These are phyloP conservation scores for Penicillium mononematosum DNA, from an alignment of 495 filamentous ascomycete genomes.

Conservation along the genomic window DNA sequence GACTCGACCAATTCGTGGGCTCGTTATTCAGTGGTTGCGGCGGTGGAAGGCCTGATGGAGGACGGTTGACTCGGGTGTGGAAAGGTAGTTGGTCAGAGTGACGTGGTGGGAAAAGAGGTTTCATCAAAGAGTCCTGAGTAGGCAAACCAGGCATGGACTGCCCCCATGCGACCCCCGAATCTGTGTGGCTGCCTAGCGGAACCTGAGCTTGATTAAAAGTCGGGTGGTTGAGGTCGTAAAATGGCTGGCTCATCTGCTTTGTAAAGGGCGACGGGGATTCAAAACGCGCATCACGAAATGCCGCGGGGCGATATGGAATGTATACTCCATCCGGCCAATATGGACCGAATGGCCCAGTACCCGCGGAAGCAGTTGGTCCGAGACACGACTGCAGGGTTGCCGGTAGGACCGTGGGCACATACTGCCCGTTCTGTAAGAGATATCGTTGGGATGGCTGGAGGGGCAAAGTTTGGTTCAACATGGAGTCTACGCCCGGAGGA, in stretches of 20 bases:
- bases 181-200: constrained; percentile 25
- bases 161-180: constrained; percentile 35
- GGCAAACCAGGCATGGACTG: constrained; percentile 29
- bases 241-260: constrained; percentile 21
- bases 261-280: constrained; percentile 26
- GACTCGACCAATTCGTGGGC: constrained; percentile 29
- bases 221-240: constrained; percentile 34
- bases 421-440: constrained; percentile 47
- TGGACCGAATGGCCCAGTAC: constrained; percentile 67
- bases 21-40: constrained; percentile 18
- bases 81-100: constrained; percentile 45
- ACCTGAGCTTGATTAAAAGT: constrained; percentile 30
- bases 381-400: constrained; percentile 67
- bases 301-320: constrained; percentile 70
- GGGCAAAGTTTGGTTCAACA: constrained; percentile 50
- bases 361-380: constrained; percentile 72
- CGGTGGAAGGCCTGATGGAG: constrained; percentile 14
- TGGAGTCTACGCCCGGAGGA: constrained; percentile 48
- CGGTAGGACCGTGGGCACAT: constrained; percentile 67
- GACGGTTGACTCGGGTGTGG: constrained; percentile 32
- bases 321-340: constrained; percentile 78
- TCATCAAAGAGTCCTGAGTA: constrained; percentile 31
- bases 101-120: constrained; percentile 43
- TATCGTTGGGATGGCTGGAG: constrained; percentile 39
- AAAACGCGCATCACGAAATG: constrained; percentile 60